Evolutionary conservation across 495 filamentous ascomycete genomes (phyloP).

Genomic region (Elaphomyces granulatus): DNA sequence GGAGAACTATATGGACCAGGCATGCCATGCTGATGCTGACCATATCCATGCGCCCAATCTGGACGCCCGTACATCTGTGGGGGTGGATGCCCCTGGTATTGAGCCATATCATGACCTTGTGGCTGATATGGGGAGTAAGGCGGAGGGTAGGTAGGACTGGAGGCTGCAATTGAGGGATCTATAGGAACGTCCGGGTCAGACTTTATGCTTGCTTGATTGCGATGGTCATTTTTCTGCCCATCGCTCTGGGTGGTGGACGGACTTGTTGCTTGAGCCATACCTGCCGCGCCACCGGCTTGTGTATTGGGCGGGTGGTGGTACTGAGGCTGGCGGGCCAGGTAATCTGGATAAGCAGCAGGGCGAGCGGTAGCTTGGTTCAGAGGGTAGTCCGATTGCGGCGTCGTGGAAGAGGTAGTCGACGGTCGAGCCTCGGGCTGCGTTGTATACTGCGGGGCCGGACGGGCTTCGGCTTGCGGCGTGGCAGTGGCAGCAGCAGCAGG

Average conservation of each 20-base stretch:
- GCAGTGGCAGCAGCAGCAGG: conserved; percentile 60
- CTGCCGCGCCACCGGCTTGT: conserved; percentile 61
- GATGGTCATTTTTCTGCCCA: conserved; percentile 50
- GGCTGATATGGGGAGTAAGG: conserved; percentile 79
- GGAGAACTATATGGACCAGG: conserved; percentile 47
- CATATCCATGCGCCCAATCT: conserved; percentile 70
- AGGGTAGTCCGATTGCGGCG: conserved; percentile 79
- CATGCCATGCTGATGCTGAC: conserved; percentile 46
- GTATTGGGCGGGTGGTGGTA: conserved; percentile 61
- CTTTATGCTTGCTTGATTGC: conserved; percentile 53
- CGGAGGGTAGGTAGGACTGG: conserved; percentile 79
- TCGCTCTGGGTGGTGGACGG: conserved; percentile 74
- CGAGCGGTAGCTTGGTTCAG: conserved; percentile 65
- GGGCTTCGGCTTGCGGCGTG: conserved; percentile 34
- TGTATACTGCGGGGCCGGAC: conserved; percentile 37
- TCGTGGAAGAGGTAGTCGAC: conserved; percentile 54
- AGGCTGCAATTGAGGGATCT: conserved; percentile 94
- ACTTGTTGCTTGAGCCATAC: conserved; percentile 98
- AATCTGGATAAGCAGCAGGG: conserved; percentile 67
- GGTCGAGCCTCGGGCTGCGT: conserved; percentile 66
- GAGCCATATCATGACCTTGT: conserved; percentile 65
- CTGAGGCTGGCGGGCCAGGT: conserved; percentile 43
- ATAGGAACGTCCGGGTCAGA: conserved; percentile 95
- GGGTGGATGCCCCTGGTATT: conserved; percentile 42
- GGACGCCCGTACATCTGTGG: conserved; percentile 64